Percentiles rank a stretch among this genome's conserved stretches.
phyloP scores from a whole-genome alignment of 1,284 basidiomycete genomes.

The Porodaedalea pini region DNA sequence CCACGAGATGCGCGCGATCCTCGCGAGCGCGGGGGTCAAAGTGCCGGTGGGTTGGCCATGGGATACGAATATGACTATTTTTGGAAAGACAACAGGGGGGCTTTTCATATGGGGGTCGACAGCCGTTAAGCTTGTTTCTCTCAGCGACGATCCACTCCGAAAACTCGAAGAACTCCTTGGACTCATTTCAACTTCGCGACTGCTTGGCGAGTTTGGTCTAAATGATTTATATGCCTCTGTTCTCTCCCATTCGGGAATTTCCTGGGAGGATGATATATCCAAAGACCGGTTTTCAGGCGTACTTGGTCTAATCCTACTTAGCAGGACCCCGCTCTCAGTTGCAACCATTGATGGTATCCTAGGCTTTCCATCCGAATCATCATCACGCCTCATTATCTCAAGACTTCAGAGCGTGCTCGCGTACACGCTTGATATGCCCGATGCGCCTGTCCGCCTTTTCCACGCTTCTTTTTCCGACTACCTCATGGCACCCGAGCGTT shows the following conservation, averaged over 20 bases:
- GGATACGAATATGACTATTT: conserved; percentile 9
- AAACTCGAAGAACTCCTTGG: not conserved
- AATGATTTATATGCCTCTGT: not conserved
- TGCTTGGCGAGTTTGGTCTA: not conserved
- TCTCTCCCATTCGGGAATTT: not conserved
- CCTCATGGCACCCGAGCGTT: not conserved
- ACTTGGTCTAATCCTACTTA: not conserved
- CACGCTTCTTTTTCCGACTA: conserved; percentile 11
- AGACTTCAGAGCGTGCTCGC: not conserved
- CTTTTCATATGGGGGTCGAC: conserved; percentile 31
- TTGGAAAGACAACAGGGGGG: conserved; percentile 25
- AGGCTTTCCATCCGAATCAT: not conserved
- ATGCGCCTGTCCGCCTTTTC: not conserved
- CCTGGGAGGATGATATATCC: not conserved
- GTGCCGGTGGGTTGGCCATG: not conserved
- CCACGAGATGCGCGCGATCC: not conserved
- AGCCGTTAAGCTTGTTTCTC: conserved; percentile 27
- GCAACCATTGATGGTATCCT: not conserved
- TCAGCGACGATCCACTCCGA: not conserved
- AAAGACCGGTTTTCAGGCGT: not conserved
- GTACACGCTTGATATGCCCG: not conserved
- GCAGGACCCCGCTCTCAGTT: not conserved
- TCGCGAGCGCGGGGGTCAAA: not conserved
- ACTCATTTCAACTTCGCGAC: not conserved
- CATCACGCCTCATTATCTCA: not conserved